Evolutionary conservation across 805 yeast species (phyloP), one percentile per base, ranked within the genome.

Genomic region (Danielia oregonensis): DNA sequence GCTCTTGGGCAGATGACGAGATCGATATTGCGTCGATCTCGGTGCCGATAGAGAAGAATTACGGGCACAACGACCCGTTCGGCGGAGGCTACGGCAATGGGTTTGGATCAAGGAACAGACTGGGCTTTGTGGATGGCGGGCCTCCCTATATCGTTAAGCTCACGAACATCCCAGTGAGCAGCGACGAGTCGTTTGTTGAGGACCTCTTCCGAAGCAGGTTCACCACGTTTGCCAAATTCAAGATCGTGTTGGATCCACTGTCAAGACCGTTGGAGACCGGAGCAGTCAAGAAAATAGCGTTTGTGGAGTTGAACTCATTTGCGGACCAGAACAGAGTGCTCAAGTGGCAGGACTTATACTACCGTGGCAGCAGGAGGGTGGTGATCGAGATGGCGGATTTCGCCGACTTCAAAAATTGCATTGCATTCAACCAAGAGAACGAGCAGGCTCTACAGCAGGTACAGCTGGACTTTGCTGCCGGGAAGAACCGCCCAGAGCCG

Each of bases 61-160:
- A 35, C 21, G 29, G 30, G 8, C 25, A 41, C 24, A 30, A 35
- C n/a, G 36, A 32, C 29, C 32, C 35, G 12, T 24, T 17, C 19
- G 23, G 28, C 16, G 33, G 33, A n/a, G 22, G 33, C 5, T 36
- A 22, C 10, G 46, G 46, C 9, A 30, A 25, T 23, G 33, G 37
- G 10, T 32, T 19, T 16, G 40, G 39, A 11, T 35, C 30, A 16
- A 31, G 32, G 4, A 37, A 40, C 3, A 32, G 42, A 15, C 35
- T 41, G 2, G 13, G 37, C 6, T 43, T 34, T 12, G 30, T 45
- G 13, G 48, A 46, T 26, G 32, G 30, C 24, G 65, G 69, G 0
- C 83, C 85, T 1, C 89, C 89, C 2, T 82, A 68, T 52, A 81
- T 82, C 37, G 75, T 76, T 29, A 82, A 81, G 51, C 65, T 84